These are phyloP conservation scores for Ceratobasidium sp. DNA, from an alignment of 1,284 basidiomycete genomes.

Conservation along the genomic window DNA sequence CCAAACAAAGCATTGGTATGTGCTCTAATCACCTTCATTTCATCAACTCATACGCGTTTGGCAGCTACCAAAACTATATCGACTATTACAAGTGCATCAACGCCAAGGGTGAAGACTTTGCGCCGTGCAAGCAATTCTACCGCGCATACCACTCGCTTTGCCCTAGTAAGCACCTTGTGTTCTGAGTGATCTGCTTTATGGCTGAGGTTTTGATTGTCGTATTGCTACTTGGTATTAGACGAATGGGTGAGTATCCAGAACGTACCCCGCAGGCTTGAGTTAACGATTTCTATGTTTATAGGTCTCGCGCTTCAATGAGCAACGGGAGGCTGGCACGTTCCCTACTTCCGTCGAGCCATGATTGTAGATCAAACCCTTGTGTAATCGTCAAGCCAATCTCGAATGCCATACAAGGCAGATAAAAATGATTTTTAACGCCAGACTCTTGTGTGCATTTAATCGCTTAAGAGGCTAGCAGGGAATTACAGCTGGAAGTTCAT, in stretches of 20 bases:
- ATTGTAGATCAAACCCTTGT: constrained; percentile 51
- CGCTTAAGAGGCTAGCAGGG: not conserved
- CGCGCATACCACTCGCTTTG: constrained; percentile 96
- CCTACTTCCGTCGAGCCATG: constrained; percentile 87
- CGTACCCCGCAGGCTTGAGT: constrained; percentile 19
- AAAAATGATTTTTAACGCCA: constrained; percentile 19
- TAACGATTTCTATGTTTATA: constrained; percentile 56
- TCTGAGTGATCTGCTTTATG: not conserved
- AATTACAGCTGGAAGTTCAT: not conserved
- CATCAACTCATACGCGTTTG: constrained; percentile 30
- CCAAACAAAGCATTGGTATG: constrained; percentile 94
- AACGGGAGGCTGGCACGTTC: constrained; percentile 92
- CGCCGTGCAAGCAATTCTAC: constrained; percentile 99
- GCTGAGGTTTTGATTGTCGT: constrained; percentile 32
- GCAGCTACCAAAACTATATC: constrained; percentile 93
- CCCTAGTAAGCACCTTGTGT: constrained; percentile 81
- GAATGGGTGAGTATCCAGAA: constrained; percentile 75
- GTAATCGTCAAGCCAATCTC: constrained; percentile 24
- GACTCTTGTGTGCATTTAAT: constrained; percentile 1
- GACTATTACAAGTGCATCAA: constrained; percentile 98
- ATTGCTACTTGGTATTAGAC: constrained; percentile 63
- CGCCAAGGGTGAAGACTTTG: constrained; percentile 98
- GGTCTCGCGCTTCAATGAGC: constrained; percentile 91
- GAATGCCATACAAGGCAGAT: constrained; percentile 28
- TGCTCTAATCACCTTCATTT: constrained; percentile 21